Evolutionary conservation across 768 basidiomycete species (phyloP), one percentile per base, ranked within the genome.

Genomic region (Boletellus emodensis): DNA sequence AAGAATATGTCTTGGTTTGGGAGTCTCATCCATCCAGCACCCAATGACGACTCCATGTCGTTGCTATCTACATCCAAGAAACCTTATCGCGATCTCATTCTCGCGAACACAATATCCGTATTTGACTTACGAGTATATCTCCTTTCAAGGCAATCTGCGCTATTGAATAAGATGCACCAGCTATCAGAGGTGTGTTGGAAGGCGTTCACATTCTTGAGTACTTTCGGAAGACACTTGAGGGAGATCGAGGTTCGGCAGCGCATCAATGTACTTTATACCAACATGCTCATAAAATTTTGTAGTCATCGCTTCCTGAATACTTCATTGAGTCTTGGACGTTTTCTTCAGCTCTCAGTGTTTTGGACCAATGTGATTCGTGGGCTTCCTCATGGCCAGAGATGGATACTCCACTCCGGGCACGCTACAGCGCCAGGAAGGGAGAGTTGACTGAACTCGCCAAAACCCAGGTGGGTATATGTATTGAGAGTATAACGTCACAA

Each of bases 281-380:
- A 46, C 6, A 44, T 41, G 28, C 64, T 70, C 43, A 68, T 45
- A 41, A 52, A 30, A 40, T 54, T 49, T 56, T 43, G 15, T 52
- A 84, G 80, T 64, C 60, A 32, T 75, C 72, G 4, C 71, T 88
- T 20, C 78, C 87, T 0, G 71, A 73, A 15, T 81, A 85, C 61
- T 96, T 95, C 64, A 75, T 96, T 32, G 90, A 96, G 63, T 86
- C 90, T 0, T 99, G 96, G 96, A 86, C 81, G 32, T 97, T 92
- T 68, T 91, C 89, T 15, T 91, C 94, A 0, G 84, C 91, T 17
- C 74, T 94, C 39, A 90, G 85, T 55, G 83, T 87, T 39, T 82
- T 93, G 24, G 84, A 90, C 12, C 84, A 85, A 57, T 90, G 86
- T 59, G 85, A 90, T 54, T 67, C 69, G 2, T 94, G 92, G 90